Percentiles rank a stretch among this genome's conserved stretches.
phyloP scores from a whole-genome alignment of 441 rosid species.

The Adansonia gregorii region DNA sequence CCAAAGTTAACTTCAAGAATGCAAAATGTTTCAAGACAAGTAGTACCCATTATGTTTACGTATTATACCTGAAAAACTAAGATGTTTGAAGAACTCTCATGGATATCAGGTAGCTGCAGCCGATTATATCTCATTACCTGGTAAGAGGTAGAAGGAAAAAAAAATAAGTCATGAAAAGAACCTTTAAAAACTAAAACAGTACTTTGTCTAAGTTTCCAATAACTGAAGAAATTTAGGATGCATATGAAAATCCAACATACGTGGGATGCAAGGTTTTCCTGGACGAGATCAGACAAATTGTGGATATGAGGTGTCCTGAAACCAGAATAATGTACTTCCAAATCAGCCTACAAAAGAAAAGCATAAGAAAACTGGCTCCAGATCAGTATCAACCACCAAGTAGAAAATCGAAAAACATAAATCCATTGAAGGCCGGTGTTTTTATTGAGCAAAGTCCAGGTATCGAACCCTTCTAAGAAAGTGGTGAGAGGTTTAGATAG shows the following conservation, averaged over 20 bases:
- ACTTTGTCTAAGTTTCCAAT: neutral
- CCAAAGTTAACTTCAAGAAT: constrained; percentile 22
- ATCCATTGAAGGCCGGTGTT: neutral
- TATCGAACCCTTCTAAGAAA: neutral
- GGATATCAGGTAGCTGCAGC: constrained; percentile 76
- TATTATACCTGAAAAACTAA: constrained; percentile 81
- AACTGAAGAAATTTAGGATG: constrained; percentile 7
- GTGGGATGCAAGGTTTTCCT: constrained; percentile 70
- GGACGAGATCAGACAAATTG: constrained; percentile 92
- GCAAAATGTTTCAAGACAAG: constrained; percentile 17
- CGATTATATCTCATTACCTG: constrained; percentile 67
- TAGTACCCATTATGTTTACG: constrained; percentile 8
- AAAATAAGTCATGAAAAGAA: constrained; percentile 26
- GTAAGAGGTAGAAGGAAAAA: constrained; percentile 35
- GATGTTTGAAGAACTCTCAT: constrained; percentile 70
- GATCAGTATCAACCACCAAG: constrained; percentile 31
- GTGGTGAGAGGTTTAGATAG: constrained; percentile 2
- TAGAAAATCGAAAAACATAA: neutral
- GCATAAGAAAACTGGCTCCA: constrained; percentile 25
- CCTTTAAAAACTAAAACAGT: neutral
- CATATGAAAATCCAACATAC: constrained; percentile 46
- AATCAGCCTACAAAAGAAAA: constrained; percentile 54
- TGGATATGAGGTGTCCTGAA: constrained; percentile 94
- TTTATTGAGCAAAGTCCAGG: constrained; percentile 6
- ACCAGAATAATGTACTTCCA: constrained; percentile 87